Base-by-base conservation (phyloP, 306 rosid genomes). In the Begonia loranthoides region DNA sequence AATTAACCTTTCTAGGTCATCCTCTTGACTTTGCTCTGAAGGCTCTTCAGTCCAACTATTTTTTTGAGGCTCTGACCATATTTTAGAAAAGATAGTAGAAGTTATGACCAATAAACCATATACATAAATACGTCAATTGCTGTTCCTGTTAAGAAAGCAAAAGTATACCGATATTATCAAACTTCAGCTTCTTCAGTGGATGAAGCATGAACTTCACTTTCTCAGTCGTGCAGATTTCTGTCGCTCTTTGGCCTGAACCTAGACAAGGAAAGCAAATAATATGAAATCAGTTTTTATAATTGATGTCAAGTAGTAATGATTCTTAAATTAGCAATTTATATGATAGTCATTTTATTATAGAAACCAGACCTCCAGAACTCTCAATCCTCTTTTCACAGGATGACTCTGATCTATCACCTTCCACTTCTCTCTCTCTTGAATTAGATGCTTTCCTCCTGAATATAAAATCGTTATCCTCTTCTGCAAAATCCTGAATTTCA, bases 1-100 rank as follows among this genome's bases (percentile, higher is more conserved):
- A 59, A 64, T 38, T 49, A 63, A 86, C 96, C 99, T 86, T 21
- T 60, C 74, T 70, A 86, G 72, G 51, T 79, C 95, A 74, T 86
- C 88, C 64, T 62, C 67, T 56, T 62, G 75, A 58, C 57, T 76
- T 67, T 69, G 61, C 49, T 66, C 80, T 63, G 66, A 67, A 69
- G 74, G 68, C 66, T 73, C 94, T 21, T 54, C 73, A 4, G 68
- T 63, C 70, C 79, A 76, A 54, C 59, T 67, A 49, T 66, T 72
- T 73, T 71, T 86, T 69, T 34, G 82, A 45, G 67, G 69, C 61
- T 74, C 99, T 68, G 76, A 56, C 55, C 56, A 68, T 38, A 33
- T 64, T 65, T 41, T 22, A 51, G 56, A 10, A 66, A 54, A 45
- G 45, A 21, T 21, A 19, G 53, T 51, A 63, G 22, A n/a, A 19